Percentiles rank a stretch among this genome's conserved stretches.
These are phyloP conservation scores for Fennellomyces sp. DNA, from an alignment of 371 early-diverging fungal genomes.

Conservation along the genomic window DNA sequence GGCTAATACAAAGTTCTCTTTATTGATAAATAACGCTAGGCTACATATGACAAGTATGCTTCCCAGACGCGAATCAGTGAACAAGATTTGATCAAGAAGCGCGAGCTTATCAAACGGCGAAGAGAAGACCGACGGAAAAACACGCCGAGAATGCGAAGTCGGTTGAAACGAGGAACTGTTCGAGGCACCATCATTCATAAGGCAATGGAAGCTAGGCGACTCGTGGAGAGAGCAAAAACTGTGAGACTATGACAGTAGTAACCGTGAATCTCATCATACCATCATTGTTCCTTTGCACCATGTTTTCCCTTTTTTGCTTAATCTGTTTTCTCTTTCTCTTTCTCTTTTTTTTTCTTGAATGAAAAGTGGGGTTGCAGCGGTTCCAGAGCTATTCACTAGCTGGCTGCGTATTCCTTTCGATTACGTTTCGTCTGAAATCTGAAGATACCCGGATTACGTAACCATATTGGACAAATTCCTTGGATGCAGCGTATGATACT, in stretches of 20 bases:
- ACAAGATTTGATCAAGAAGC: conserved; percentile 56
- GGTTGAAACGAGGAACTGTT: conserved; percentile 35
- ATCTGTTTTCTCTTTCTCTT: too few species aligned
- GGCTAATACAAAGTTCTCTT: neutral
- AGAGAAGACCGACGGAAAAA: conserved; percentile 45
- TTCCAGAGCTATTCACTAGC: too few species aligned
- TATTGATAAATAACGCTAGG: conserved; percentile 9
- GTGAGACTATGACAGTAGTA: conserved; percentile 28
- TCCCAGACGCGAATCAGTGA: conserved; percentile 54
- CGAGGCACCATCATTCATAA: conserved; percentile 43
- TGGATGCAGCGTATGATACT: too few species aligned
- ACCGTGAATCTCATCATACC: too few species aligned
- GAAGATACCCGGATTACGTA: too few species aligned
- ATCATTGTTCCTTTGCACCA: too few species aligned
- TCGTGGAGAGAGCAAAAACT: conserved; percentile 49
- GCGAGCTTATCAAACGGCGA: conserved; percentile 51
- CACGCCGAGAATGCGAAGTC: conserved; percentile 22
- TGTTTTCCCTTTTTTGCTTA: too few species aligned
- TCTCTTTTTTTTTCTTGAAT: too few species aligned
- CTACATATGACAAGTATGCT: conserved; percentile 54
- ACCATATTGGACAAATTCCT: too few species aligned
- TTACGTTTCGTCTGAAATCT: too few species aligned
- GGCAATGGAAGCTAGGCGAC: conserved; percentile 46
- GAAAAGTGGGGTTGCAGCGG: too few species aligned
- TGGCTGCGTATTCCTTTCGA: too few species aligned